Evolutionary conservation across 495 filamentous ascomycete species (phyloP).

Genomic region (Pseudoneurospora amorphoporcata): DNA sequence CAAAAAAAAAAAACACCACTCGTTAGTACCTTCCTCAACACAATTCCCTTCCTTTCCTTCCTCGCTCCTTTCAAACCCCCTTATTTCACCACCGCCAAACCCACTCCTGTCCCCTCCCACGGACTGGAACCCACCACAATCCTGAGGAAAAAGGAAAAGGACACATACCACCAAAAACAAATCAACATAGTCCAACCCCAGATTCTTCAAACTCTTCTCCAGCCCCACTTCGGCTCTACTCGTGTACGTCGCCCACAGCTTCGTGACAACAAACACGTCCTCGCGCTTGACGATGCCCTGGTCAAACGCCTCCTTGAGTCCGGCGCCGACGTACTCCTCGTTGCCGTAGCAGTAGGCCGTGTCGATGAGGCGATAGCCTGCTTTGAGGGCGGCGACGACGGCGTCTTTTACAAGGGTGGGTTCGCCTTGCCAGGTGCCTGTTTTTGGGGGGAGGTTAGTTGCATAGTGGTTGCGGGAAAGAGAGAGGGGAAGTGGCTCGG

Average conservation of each 20-base stretch:
- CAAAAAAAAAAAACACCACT: constrained; percentile 16
- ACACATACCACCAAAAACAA: constrained; percentile 49
- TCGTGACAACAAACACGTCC: constrained; percentile 74
- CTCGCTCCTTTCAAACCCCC: background rate
- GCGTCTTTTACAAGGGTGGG: constrained; percentile 50
- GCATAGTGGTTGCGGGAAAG: background rate
- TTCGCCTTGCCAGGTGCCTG: constrained; percentile 66
- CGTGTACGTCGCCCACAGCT: constrained; percentile 76
- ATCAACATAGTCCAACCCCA: constrained; percentile 75
- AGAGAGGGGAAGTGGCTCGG: background rate
- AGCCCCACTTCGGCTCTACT: constrained; percentile 54
- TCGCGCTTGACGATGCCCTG: constrained; percentile 59
- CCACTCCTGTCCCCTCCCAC: too few species aligned
- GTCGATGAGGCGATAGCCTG: constrained; percentile 57
- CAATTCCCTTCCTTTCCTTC: background rate
- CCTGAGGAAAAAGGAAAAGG: background rate
- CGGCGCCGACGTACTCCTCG: constrained; percentile 47
- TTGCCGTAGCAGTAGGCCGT: constrained; percentile 50
- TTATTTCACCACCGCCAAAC: background rate
- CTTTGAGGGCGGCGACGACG: constrained; percentile 44
- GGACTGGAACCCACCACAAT: background rate
- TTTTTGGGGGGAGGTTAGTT: background rate
- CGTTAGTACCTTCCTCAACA: constrained; percentile 1
- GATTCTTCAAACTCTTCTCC: constrained; percentile 56
- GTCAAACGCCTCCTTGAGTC: constrained; percentile 52